These are phyloP conservation scores for Termitomyces sp. DNA, from an alignment of 768 basidiomycete genomes.

Conservation along the genomic window DNA sequence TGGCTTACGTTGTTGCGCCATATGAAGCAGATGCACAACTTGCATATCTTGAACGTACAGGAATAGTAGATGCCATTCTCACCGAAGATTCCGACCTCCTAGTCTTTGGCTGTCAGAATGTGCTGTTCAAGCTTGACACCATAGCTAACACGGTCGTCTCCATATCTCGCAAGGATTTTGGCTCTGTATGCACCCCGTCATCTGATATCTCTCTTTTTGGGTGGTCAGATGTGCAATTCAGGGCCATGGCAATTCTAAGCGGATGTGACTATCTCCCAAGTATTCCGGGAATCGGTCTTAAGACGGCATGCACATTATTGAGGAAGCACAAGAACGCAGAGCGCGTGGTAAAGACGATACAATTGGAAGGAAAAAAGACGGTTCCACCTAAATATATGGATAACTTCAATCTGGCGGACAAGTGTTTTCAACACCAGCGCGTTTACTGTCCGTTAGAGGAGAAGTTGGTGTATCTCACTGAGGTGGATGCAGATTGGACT, in stretches of 20 bases:
- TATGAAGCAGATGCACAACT: constrained; percentile 99
- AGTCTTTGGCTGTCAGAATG: constrained; percentile 91
- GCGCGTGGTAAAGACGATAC: constrained; percentile 69
- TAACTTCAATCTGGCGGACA: constrained; percentile 77
- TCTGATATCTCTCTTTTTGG: constrained; percentile 71
- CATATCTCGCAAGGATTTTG: constrained; percentile 67
- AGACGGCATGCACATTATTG: constrained; percentile 82
- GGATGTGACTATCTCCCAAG: constrained; percentile 93
- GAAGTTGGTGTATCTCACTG: constrained; percentile 65
- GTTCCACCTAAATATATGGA: constrained; percentile 76
- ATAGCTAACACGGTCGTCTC: constrained; percentile 56
- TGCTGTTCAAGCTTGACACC: constrained; percentile 89
- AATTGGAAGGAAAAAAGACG: constrained; percentile 76
- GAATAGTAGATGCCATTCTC: constrained; percentile 84
- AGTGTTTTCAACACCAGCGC: constrained; percentile 88
- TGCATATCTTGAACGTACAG: constrained; percentile 80
- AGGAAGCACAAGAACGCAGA: constrained; percentile 84
- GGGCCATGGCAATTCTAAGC: constrained; percentile 89
- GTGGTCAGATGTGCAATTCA: constrained; percentile 88
- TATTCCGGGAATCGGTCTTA: constrained; percentile 87
- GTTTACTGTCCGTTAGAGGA: constrained; percentile 76
- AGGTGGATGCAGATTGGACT: constrained; percentile 52
- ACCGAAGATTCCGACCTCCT: constrained; percentile 98
- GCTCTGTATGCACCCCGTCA: constrained; percentile 39
- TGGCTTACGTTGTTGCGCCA: constrained; percentile 89